Evolutionary conservation across 1,284 basidiomycete species (phyloP), one percentile per base, ranked within the genome.

Genomic region (Acaromyces ingoldii): DNA sequence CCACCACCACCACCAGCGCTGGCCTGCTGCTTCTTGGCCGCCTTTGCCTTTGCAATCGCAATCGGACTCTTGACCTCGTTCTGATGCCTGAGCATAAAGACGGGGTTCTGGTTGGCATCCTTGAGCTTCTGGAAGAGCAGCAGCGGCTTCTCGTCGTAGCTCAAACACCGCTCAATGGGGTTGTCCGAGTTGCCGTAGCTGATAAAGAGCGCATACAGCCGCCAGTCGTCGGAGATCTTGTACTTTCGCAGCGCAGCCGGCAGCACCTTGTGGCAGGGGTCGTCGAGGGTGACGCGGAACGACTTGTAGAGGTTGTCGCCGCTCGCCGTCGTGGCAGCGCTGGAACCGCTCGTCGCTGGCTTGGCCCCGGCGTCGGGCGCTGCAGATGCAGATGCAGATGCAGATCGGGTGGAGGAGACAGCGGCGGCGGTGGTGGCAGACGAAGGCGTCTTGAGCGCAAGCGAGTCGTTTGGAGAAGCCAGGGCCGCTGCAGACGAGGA

Each of bases 241-340:
- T 98, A 99, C 77, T 97, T 97, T 79, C 96, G 96, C 61, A 99
- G 80, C 15, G 95, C 95, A 0, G 93, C 92, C 0, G 95, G 93
- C 15, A 99, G 79, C 15, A 99, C 93, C 72, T 95, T 96, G 86
- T 89, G 93, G 51, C 92, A 95, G 0, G 95, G 93, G 76, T 98
- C 95, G 57, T 98, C 93, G 57, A 98, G 77, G 59, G 89, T 81
- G 24, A 82, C 82, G 21, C 65, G 58, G 57, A 68, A 68, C 31
- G 67, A 73, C 46, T 76, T 75, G 58, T 78, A 79, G 28, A 74
- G 76, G 47, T 80, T 79, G 38, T 41, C 56, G n/a, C n/a, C 38
- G 13, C 17, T 26, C 9, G 29, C 31, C 19, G 29, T 22, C 19
- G n/a, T n/a, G n/a, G n/a, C n/a, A n/a, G n/a, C n/a, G n/a, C n/a